Evolutionary conservation across 176 grass and related monocot species (phyloP).

Genomic region (Oryza meridionalis): DNA sequence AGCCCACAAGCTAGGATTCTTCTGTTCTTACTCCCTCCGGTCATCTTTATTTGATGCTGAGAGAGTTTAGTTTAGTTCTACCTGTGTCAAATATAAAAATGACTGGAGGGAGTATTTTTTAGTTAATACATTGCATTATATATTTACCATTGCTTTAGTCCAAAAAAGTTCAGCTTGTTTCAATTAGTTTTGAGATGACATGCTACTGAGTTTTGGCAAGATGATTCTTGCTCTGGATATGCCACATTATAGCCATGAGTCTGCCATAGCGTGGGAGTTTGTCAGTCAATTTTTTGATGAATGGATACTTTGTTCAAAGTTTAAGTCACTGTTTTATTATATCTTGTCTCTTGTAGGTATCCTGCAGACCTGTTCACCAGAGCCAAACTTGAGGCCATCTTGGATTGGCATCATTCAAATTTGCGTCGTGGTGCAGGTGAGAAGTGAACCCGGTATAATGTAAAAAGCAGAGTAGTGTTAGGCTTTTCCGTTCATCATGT

Average conservation of each 20-base stretch:
- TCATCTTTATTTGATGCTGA: no score
- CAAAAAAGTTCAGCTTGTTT: neutral
- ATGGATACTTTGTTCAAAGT: neutral
- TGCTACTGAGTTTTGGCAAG: neutral
- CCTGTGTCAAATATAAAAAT: no score
- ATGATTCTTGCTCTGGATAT: neutral
- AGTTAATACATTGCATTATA: neutral
- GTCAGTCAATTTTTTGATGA: neutral
- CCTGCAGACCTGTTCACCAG: constrained; percentile 73
- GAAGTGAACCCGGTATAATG: neutral
- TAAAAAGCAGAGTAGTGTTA: neutral
- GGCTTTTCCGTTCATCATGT: constrained; percentile 4
- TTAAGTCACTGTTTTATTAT: neutral
- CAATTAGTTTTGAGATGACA: neutral
- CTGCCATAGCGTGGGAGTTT: neutral
- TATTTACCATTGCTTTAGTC: neutral
- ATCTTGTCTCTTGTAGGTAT: constrained; percentile 53
- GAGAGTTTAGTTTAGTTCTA: no score
- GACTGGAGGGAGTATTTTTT: neutral
- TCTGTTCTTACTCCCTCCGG: neutral
- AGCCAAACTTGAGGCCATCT: constrained; percentile 84
- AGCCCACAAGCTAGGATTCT: neutral
- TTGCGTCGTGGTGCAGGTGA: constrained; percentile 71
- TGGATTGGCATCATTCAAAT: constrained; percentile 98
- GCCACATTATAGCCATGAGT: neutral